Base-by-base conservation (phyloP, 345 rosid species). In the Draba incana region DNA sequence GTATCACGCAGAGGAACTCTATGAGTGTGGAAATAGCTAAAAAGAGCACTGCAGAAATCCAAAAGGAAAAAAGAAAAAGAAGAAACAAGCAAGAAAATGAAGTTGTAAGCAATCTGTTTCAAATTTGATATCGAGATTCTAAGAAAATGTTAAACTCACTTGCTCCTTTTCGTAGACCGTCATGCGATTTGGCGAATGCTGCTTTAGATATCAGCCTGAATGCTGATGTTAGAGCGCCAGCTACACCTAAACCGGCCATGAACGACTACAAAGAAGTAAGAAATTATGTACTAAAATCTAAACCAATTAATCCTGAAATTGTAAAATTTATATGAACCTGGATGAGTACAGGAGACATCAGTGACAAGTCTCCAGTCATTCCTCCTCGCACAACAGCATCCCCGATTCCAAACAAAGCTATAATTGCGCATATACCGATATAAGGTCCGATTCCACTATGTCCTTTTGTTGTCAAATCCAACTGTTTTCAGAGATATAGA, bases 361-460 rank as follows among this genome's bases (percentile, higher is more conserved):
- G 81, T 10, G 90, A 83, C 15, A 90, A 60, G 48, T 92, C 98
- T 5, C 96, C 98, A 37, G 86, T 83, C 88, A 92, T 88, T 51
- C 98, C 97, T 64, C 98, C 97, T 66, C 85, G 88, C 46, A 86
- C 90, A 55, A 57, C 74, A 9, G 96, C 98, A 75, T 93, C 95
- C 12, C 91, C 96, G 3, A 88, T 57, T 11, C 94, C 97, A 74
- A 90, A 90, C 23, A 56, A 66, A 33, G 79, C 88, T 65, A 85
- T 86, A 24, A 88, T 37, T 5, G 58, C 70, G 64, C 97, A 90
- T 62, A 90, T 61, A 20, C 84, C 85, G 7, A 87, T 42, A 67
- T 77, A 90, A 15, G 92, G 81, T 57, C 85, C 82, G 16, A 81
- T 41, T 12, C 94, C 97, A 58, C 97, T 96, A 14, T 70, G 79